phyloP scores from a whole-genome alignment of 148 eudicot species.

The Dysphania ambrosioides region DNA sequence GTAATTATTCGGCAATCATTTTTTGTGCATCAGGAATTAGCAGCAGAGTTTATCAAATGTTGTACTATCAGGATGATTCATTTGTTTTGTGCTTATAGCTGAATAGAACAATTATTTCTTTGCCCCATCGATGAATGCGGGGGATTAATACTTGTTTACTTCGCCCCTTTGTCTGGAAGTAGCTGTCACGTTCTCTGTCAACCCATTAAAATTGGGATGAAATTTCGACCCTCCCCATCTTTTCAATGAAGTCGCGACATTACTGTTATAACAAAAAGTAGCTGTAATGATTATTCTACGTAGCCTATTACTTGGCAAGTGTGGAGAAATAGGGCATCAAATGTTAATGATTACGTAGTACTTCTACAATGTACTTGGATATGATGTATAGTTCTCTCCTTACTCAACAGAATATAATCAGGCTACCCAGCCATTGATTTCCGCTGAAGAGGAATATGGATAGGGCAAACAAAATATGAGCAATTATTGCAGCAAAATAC shows the following conservation, averaged over 20 bases:
- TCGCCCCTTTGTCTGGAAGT: neutral
- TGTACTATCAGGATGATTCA: conserved; percentile 22
- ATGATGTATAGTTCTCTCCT: too few relatives aligned
- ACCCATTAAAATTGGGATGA: neutral
- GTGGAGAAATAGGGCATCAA: too few relatives aligned
- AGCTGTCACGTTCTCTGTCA: neutral
- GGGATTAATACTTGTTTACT: neutral
- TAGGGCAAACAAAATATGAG: neutral
- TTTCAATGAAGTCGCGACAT: too few relatives aligned
- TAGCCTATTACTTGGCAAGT: too few relatives aligned
- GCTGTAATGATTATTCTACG: too few relatives aligned
- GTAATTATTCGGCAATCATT: conserved; percentile 21
- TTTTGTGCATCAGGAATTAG: conserved; percentile 29
- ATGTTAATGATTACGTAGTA: too few relatives aligned
- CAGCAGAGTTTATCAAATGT: conserved; percentile 25
- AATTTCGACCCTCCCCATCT: too few relatives aligned
- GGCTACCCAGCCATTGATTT: too few relatives aligned
- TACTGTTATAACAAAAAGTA: too few relatives aligned
- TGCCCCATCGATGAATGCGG: neutral
- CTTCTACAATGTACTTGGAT: too few relatives aligned
- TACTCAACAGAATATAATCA: too few relatives aligned
- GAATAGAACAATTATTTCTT: conserved; percentile 8
- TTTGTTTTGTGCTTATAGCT: conserved; percentile 22
- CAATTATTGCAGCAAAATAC: neutral
- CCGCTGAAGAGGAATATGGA: neutral